These are phyloP conservation scores for Dactylellina sp. DNA, from an alignment of 2,329 filamentous ascomycete genomes.

Conservation along the genomic window DNA sequence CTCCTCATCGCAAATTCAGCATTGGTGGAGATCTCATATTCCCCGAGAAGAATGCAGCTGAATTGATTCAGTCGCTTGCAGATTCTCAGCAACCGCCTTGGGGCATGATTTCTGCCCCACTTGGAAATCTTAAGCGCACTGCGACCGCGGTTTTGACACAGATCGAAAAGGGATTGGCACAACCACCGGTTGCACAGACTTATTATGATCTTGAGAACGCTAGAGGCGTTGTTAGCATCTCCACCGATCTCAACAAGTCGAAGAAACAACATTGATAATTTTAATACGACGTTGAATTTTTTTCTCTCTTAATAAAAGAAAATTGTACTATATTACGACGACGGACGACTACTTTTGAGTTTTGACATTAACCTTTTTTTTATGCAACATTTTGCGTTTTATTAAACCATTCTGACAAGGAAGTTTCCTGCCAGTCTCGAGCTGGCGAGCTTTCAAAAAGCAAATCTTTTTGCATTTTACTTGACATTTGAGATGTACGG, in stretches of 20 bases:
- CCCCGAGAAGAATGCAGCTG: constrained; percentile 60
- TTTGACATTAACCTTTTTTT: constrained; percentile 9
- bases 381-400: constrained; percentile 3
- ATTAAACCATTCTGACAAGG: not conserved
- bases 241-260: constrained; percentile 72
- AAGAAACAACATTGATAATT: constrained; percentile 73
- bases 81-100: constrained; percentile 77
- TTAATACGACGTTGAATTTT: constrained; percentile 52
- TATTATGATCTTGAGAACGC: constrained; percentile 61
- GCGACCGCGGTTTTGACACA: constrained; percentile 89
- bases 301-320: not conserved
- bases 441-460: too few relatives aligned
- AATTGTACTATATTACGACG: constrained; percentile 41
- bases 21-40: constrained; percentile 59
- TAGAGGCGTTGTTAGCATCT: constrained; percentile 68
- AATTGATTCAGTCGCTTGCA: constrained; percentile 66
- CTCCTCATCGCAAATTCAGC: constrained; percentile 61
- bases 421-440: too few relatives aligned
- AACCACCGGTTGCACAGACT: constrained; percentile 62
- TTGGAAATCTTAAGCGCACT: constrained; percentile 79
- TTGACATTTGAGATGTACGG: too few relatives aligned
- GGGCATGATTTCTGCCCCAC: constrained; percentile 69
- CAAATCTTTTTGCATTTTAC: too few relatives aligned
- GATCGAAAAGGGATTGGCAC: constrained; percentile 83
- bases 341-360: constrained; percentile 5